Evolutionary conservation across 2,329 filamentous ascomycete genomes (phyloP), one percentile per base, ranked within the genome.

Genomic region (Cordyceps tenuipes): DNA sequence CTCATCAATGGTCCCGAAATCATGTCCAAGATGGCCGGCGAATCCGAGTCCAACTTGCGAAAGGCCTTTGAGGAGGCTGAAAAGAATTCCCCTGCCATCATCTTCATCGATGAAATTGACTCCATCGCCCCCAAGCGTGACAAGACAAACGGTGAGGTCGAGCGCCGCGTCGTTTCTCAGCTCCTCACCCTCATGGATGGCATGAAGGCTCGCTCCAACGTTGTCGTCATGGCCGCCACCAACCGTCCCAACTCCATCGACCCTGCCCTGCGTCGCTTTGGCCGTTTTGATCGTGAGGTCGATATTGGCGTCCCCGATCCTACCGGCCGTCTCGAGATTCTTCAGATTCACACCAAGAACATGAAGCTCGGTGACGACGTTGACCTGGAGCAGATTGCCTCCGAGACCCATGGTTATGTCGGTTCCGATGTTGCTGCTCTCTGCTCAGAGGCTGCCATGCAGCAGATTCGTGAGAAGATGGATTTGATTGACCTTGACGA

Each of bases 401-500:
- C 94, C 34, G 94, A 99, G 81, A 99, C 94, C 51, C 94, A 99
- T 80, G 94, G 94, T 79, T 99, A 97, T 70, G 94, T 99, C 66
- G 94, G 94, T 81, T 97, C 94, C 36, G 94, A 99, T 87, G 82
- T 99, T 75, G 94, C 94, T 62, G 96, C 94, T 34, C 90, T 99
- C 63, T 99, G 94, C 80, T 99, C 94, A 7, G 94, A 99, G 78
- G 94, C 94, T 72, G 94, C 94, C 65, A 99, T 99, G 94, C 94
- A 99, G 77, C 94, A 99, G 79, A 99, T 99, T 76, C 93, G 94
- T 79, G 94, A 99, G 79, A 99, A 99, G 88, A 99, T 99, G 94
- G 94, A 99, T 73, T 85, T 99, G 65, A 99, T 99, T 67, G 94
- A 99, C 76, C 84, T 99, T 39, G 94, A 99, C 66, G 94, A 99